phyloP scores from a whole-genome alignment of 352 stramenopile genomes.

The Globisporangium megalacanthum region DNA sequence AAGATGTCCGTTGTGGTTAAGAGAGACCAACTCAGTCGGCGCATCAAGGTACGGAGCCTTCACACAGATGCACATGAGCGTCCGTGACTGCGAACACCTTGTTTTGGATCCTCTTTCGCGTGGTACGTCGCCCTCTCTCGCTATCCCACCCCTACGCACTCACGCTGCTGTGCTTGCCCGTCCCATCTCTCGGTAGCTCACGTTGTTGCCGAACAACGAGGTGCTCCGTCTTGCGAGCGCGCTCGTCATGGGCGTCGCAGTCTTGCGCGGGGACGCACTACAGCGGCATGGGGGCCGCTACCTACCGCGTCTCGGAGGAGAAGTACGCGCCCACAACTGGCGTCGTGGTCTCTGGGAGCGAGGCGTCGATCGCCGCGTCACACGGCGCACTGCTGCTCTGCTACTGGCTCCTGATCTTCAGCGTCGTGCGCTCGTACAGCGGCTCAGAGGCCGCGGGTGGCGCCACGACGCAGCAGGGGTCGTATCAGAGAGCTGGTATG shows the following conservation, averaged over 20 bases:
- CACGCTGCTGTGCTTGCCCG: neutral
- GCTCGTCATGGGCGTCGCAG: constrained; percentile 58
- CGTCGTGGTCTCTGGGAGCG: constrained; percentile 29
- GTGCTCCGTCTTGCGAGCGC: constrained; percentile 40
- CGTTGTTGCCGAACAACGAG: constrained; percentile 57
- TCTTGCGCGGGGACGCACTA: constrained; percentile 68
- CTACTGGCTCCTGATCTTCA: constrained; percentile 40
- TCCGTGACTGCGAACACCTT: constrained; percentile 40
- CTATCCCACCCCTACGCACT: neutral
- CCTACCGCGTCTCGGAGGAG: constrained; percentile 25
- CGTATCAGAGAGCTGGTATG: too few species aligned
- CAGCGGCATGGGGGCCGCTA: constrained; percentile 39
- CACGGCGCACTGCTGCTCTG: constrained; percentile 44
- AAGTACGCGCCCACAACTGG: constrained; percentile 17
- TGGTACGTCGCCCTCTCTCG: constrained; percentile 2
- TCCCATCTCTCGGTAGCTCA: constrained; percentile 15
- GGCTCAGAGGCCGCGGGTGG: neutral
- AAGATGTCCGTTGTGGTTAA: constrained; percentile 3
- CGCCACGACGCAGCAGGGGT: too few species aligned
- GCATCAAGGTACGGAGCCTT: neutral
- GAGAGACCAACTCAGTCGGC: neutral
- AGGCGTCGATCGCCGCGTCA: constrained; percentile 28
- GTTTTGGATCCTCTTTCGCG: constrained; percentile 71
- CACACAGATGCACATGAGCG: too few species aligned
- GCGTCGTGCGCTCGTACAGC: neutral